Evolutionary conservation across 2,329 filamentous ascomycete species (phyloP).

Genomic region (Diaporthe helianthi): DNA sequence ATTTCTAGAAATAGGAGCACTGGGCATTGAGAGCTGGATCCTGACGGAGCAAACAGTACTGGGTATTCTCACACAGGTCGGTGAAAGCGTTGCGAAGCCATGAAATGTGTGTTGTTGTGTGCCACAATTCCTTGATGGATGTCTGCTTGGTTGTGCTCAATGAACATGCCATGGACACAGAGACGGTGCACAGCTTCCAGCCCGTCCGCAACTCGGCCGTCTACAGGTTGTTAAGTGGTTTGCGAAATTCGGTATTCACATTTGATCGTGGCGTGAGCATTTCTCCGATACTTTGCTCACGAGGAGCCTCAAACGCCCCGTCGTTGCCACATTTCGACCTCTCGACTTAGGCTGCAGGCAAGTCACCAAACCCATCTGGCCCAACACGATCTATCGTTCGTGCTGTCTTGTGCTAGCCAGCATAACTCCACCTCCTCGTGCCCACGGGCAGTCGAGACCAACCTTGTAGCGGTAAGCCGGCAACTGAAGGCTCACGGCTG

Average conservation of each 20-base stretch:
- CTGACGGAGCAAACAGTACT: neutral
- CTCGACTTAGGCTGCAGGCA: neutral
- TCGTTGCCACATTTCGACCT: neutral
- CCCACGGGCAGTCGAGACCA: neutral
- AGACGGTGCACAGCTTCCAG: neutral
- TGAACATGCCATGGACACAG: neutral
- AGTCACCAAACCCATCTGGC: too few relatives aligned
- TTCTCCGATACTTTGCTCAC: neutral
- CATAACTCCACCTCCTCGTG: too few relatives aligned
- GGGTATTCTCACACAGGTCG: neutral
- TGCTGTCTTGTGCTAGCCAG: neutral
- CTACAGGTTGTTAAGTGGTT: neutral
- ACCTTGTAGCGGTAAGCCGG: neutral
- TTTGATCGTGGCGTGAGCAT: neutral
- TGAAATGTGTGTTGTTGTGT: neutral
- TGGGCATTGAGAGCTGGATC: neutral
- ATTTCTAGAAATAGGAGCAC: neutral
- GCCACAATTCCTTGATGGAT: neutral
- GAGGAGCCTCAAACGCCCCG: neutral
- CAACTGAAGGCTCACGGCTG: neutral
- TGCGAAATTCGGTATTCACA: too few relatives aligned
- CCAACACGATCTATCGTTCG: too few relatives aligned
- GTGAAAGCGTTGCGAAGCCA: neutral
- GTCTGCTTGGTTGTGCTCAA: neutral
- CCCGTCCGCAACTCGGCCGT: neutral